Evolutionary conservation across 805 yeast species (phyloP), one percentile per base, ranked within the genome.

Genomic region (Wickerhamiella dianesei): DNA sequence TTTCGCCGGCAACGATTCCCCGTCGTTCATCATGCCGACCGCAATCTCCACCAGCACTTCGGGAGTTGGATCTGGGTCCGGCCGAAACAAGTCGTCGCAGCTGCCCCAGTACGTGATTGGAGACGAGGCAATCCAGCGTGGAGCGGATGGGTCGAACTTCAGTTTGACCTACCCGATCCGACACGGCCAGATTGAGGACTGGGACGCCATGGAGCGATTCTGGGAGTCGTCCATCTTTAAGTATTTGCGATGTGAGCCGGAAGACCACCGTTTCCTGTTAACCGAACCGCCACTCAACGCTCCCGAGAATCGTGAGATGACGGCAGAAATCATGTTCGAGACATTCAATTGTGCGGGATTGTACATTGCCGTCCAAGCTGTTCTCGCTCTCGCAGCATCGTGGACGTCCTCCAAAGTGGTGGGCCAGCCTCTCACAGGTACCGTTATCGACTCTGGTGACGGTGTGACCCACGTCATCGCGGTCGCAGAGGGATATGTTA

Each of bases 191-290:
- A 82, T 92, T 53, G 98, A 92, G 65, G 86, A 92, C 65, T 92
- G 98, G 98, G 98, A 92, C 68, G 96, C 92, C 62, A 92, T 92
- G 98, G 98, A 92, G 66, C 75, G 98, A 63, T 89, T 87, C 66
- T 92, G 98, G 98, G 97, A 92, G 62, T 83, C 84, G 59, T 85
- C 95, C 42, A 88, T 92, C 60, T 92, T 92, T 72, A 89, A 92
- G 68, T 92, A 92, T 64, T 74, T 92, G 57, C 79, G 96, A 64
- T 86, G 97, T 64, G 98, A 92, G 67, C 99, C 99, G 14, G 99
- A 92, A 65, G 99, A 92, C 66, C 99, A 92, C 62, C 87, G 85
- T 62, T 92, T 92, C 66, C 70, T 92, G 48, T 69, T 92, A 49
- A 92, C 99, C 44, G 99, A 92, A 68, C 99, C 99, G 9, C 99